phyloP scores from a whole-genome alignment of 2,329 filamentous ascomycete genomes.

The Chrysoporthe deuterocubensis region DNA sequence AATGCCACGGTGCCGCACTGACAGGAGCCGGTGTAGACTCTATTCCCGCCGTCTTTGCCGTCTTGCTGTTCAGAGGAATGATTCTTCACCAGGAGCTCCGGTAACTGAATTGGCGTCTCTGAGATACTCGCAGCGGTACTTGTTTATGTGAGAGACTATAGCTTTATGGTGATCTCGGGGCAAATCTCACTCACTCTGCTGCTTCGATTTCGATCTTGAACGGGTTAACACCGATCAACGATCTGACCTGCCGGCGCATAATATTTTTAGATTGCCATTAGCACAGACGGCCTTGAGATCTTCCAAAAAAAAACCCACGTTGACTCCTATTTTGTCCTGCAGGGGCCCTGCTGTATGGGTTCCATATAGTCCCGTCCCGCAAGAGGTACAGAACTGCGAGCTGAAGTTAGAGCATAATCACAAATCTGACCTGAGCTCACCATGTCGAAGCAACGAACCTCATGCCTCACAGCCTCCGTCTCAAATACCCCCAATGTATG shows the following conservation, averaged over 20 bases:
- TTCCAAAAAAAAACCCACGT: slow-evolving; percentile 25
- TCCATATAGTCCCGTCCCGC: slow-evolving; percentile 36
- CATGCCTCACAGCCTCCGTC: slow-evolving; percentile 30
- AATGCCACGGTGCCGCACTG: slow-evolving; percentile 35
- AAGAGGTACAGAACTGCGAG: slow-evolving; percentile 36
- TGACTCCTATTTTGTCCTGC: slow-evolving; percentile 33
- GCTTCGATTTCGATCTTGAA: slow-evolving; percentile 31
- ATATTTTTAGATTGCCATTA: not conserved
- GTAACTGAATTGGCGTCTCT: slow-evolving; percentile 8
- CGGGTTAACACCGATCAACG: slow-evolving; percentile 33
- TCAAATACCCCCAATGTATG: slow-evolving; percentile 20
- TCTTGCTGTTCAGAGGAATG: not conserved
- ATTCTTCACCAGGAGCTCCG: not conserved
- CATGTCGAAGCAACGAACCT: slow-evolving; percentile 27
- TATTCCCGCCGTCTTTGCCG: slow-evolving; percentile 4
- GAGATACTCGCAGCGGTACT: slow-evolving; percentile 15
- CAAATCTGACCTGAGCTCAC: not conserved
- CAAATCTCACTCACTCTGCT: slow-evolving; percentile 16
- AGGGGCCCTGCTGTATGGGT: slow-evolving; percentile 34
- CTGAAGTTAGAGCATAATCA: not conserved
- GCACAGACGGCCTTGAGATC: not conserved
- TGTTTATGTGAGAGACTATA: not conserved
- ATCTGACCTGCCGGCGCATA: slow-evolving; percentile 14
- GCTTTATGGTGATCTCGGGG: rapidly evolving
- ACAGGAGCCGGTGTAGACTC: slow-evolving; percentile 34